Conservation (phyloP, 352 stramenopile species). For the Blastocystis sp. region DNA sequence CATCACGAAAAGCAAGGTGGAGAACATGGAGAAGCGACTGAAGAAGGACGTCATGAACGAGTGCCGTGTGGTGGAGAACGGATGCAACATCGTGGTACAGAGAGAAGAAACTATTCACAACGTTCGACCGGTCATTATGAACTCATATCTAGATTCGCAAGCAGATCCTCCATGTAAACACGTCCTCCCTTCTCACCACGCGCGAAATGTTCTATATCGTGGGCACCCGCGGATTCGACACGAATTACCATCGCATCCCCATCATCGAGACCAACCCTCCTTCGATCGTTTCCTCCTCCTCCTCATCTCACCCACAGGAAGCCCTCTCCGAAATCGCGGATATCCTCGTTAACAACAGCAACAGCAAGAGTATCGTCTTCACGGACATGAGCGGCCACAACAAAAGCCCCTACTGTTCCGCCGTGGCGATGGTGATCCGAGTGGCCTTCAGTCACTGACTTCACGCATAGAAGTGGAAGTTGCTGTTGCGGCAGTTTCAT, state of each 20-base stretch:
- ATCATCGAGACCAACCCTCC: conserved; percentile 53
- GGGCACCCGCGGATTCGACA: background rate
- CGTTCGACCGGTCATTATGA: background rate
- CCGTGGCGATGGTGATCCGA: conserved; percentile 41
- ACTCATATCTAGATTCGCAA: conserved; percentile 14
- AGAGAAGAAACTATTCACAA: conserved; percentile 55
- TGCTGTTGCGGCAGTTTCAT: background rate
- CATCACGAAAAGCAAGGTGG: conserved; percentile 78
- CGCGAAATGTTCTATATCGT: conserved; percentile 62
- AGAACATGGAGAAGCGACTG: conserved; percentile 80
- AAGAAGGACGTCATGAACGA: conserved; percentile 81
- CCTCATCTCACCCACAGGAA: background rate
- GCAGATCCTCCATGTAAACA: conserved; percentile 47
- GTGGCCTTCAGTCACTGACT: background rate
- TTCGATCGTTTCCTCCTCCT: background rate
- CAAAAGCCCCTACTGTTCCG: conserved; percentile 31
- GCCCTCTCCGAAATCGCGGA: conserved; percentile 47
- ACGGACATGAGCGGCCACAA: conserved; percentile 63
- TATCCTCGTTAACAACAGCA: conserved; percentile 53
- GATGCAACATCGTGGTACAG: conserved; percentile 70
- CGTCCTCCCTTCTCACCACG: conserved; percentile 43
- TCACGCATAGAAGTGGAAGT: conserved; percentile 58
- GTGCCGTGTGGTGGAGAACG: conserved; percentile 72
- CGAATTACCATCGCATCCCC: conserved; percentile 14
- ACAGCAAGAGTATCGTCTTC: conserved; percentile 51